phyloP scores from a whole-genome alignment of 108 stramenopile genomes.

The Discostella pseudostelligera region DNA sequence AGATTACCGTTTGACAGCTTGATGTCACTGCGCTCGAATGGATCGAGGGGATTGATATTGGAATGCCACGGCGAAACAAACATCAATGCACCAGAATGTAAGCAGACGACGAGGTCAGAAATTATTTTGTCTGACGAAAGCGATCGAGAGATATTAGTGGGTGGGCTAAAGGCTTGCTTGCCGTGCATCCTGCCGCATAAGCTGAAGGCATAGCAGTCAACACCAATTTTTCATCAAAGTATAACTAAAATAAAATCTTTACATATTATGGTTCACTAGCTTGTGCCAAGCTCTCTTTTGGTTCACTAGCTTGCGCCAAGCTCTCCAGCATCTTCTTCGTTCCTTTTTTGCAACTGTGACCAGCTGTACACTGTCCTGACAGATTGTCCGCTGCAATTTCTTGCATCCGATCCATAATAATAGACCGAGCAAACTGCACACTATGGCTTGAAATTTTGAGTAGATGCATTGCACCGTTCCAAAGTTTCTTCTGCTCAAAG shows the following conservation, averaged over 20 bases:
- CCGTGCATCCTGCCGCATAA: background rate
- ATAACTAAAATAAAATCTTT: background rate
- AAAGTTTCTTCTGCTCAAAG: slow-evolving; percentile 36
- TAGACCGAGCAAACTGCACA: slow-evolving; percentile 18
- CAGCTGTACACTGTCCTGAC: slow-evolving; percentile 63
- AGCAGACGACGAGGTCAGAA: slow-evolving; percentile 14
- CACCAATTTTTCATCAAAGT: too few species aligned
- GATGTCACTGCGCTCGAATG: background rate
- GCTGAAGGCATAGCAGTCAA: too few species aligned
- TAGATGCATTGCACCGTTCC: slow-evolving; percentile 22
- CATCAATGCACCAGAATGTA: background rate
- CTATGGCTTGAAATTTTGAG: slow-evolving; percentile 27
- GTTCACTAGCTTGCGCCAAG: too few species aligned
- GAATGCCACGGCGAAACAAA: slow-evolving; percentile 7
- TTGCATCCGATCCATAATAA: slow-evolving; percentile 41
- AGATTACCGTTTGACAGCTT: background rate
- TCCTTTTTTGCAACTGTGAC: slow-evolving; percentile 37
- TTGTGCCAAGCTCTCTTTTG: too few species aligned
- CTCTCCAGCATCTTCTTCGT: slow-evolving; percentile 14
- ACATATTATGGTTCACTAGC: background rate
- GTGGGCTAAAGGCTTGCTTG: slow-evolving; percentile 27
- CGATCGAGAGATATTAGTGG: slow-evolving; percentile 35
- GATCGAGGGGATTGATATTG: slow-evolving; percentile 25
- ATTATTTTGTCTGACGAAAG: slow-evolving; percentile 43
- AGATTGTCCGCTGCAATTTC: slow-evolving; percentile 61